A percentile compares a stretch with the other conserved stretches of the same genome.
phyloP scores from a whole-genome alignment of 768 basidiomycete genomes.

The Amanita rubescens region DNA sequence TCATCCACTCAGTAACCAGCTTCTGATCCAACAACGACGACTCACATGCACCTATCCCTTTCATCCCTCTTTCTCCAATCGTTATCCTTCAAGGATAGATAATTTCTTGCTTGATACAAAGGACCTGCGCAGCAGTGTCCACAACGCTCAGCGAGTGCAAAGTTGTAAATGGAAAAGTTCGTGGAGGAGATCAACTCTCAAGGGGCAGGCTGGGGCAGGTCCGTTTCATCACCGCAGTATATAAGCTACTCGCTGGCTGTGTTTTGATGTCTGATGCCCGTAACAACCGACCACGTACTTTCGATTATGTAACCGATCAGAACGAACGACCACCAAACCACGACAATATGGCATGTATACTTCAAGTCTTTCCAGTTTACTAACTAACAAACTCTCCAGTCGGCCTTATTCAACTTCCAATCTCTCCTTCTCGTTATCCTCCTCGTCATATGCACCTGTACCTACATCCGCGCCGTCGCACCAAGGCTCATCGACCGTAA shows the following conservation, averaged over 20 bases:
- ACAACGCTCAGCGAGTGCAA: not conserved
- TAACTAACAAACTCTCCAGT: constrained; percentile 27
- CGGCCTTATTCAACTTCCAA: constrained; percentile 97
- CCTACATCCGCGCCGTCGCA: constrained; percentile 86
- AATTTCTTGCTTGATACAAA: not conserved
- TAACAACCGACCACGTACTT: too few species aligned
- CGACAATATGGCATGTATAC: not conserved
- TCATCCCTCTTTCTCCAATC: not conserved
- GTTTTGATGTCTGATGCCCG: not conserved
- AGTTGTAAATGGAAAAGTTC: not conserved
- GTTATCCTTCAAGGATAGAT: not conserved
- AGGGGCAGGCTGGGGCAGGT: too few species aligned
- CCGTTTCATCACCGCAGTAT: not conserved
- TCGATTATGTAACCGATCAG: too few species aligned
- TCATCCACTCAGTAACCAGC: not conserved
- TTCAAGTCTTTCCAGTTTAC: not conserved
- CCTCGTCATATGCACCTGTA: constrained; percentile 93
- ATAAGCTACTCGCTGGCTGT: not conserved
- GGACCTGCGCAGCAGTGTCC: constrained; percentile 7
- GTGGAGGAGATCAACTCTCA: constrained; percentile 7
- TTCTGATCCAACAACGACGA: not conserved
- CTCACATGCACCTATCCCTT: constrained; percentile 4
- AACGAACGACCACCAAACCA: too few species aligned
- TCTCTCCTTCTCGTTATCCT: constrained; percentile 91
- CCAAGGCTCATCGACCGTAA: constrained; percentile 90